These are phyloP conservation scores for Sutorius australiensis DNA, from an alignment of 768 basidiomycete genomes.

Conservation along the genomic window DNA sequence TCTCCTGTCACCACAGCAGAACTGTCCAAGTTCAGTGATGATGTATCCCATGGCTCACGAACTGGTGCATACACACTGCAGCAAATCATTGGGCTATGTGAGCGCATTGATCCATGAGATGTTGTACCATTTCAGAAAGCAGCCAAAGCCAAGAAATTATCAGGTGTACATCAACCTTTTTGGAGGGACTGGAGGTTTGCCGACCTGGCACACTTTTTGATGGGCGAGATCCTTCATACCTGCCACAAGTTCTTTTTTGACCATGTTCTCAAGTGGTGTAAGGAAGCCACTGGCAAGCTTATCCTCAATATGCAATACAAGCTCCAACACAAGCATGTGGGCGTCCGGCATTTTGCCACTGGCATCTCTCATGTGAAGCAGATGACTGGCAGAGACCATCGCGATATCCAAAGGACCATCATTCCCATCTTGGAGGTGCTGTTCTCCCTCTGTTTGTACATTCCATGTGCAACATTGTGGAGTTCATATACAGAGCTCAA, in stretches of 20 bases:
- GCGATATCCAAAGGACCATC: conserved; percentile 32
- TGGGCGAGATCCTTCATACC: background rate
- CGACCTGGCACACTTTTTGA: background rate
- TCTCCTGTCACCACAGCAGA: no score
- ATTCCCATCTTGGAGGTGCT: no score
- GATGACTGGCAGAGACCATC: conserved; percentile 39
- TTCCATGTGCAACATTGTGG: conserved; percentile 14
- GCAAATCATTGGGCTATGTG: background rate
- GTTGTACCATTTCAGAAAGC: conserved; percentile 21
- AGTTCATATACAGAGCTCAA: conserved; percentile 27
- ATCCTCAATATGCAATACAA: no score
- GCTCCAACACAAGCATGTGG: no score
- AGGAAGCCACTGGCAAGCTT: no score
- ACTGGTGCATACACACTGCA: background rate
- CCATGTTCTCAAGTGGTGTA: no score
- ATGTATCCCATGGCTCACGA: conserved; percentile 1
- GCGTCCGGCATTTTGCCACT: conserved; percentile 1
- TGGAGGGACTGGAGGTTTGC: conserved; percentile 1
- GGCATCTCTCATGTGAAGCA: conserved; percentile 39
- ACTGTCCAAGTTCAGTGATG: no score
- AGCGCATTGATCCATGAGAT: conserved; percentile 20
- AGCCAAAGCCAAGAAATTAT: background rate
- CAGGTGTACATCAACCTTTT: background rate
- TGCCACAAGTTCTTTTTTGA: no score
- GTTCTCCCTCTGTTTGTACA: background rate